phyloP scores from a whole-genome alignment of 306 rosid species.

The Dalbergia cochinchinensis region DNA sequence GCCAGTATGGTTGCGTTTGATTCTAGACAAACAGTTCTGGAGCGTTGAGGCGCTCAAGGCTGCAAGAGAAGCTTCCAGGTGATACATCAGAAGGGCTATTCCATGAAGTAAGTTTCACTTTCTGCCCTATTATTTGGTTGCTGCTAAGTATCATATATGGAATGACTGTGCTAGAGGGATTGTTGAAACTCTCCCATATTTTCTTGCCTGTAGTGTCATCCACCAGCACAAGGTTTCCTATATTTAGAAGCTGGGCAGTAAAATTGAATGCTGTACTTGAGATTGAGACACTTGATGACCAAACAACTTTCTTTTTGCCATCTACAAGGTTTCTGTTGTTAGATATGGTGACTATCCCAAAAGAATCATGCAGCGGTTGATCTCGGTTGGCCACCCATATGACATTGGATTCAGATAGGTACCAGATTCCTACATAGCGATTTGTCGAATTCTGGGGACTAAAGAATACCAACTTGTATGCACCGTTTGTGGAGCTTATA shows the following conservation, averaged over 20 bases:
- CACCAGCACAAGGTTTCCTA: conserved; percentile 52
- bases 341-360: conserved; percentile 42
- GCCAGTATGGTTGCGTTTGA: background rate
- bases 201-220: conserved; percentile 15
- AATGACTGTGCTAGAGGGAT: conserved; percentile 40
- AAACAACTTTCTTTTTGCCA: conserved; percentile 16
- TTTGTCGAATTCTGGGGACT: conserved; percentile 36
- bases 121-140: conserved; percentile 9
- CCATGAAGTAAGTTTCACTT: conserved; percentile 35
- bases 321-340: conserved; percentile 43
- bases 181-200: conserved; percentile 56
- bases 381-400: conserved; percentile 61
- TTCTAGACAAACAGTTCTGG: conserved; percentile 46
- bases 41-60: background rate
- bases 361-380: conserved; percentile 40
- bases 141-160: conserved; percentile 29
- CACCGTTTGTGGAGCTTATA: background rate
- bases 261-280: background rate
- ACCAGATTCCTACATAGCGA: conserved; percentile 61
- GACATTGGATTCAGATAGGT: background rate
- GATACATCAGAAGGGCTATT: conserved; percentile 46
- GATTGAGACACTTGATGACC: conserved; percentile 58
- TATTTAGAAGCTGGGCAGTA: conserved; percentile 37
- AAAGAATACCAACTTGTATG: conserved; percentile 58
- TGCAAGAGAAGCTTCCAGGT: conserved; percentile 27